Evolutionary conservation across 495 filamentous ascomycete genomes (phyloP).

Genomic region (Hyaloscypha finlandica): DNA sequence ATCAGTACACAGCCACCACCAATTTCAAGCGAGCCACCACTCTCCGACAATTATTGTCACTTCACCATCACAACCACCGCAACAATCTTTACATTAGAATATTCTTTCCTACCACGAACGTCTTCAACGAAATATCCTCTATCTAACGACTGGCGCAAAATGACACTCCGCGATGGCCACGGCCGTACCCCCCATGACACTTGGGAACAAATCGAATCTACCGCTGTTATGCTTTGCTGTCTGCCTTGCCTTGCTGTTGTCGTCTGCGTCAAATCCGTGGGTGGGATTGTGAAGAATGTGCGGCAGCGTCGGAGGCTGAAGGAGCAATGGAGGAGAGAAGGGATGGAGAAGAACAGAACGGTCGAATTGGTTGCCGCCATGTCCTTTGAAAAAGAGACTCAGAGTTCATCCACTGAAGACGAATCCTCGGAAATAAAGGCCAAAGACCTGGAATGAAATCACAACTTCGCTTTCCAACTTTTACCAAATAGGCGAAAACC

Average conservation of each 20-base stretch:
- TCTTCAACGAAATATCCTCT: background rate
- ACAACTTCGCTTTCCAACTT: too few relatives aligned
- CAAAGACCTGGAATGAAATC: too few relatives aligned
- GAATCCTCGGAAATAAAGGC: too few relatives aligned
- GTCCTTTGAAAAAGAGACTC: too few relatives aligned
- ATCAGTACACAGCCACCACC: background rate
- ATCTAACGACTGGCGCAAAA: background rate
- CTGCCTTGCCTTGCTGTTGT: background rate
- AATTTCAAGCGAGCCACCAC: background rate
- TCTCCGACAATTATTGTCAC: background rate
- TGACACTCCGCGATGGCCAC: conserved; percentile 3
- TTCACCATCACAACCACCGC: background rate
- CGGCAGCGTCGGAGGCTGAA: background rate
- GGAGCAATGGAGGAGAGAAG: background rate
- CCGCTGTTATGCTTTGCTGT: background rate
- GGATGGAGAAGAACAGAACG: background rate
- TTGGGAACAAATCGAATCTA: background rate
- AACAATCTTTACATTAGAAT: background rate
- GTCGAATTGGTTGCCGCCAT: too few relatives aligned
- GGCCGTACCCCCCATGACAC: background rate
- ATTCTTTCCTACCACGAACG: background rate
- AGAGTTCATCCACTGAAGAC: too few relatives aligned
- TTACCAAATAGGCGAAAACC: too few relatives aligned
- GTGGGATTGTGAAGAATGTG: background rate
- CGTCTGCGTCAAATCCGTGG: background rate